Evolutionary conservation across 306 rosid genomes (phyloP), one percentile per base, ranked within the genome.

Genomic region (Sindora glabra): DNA sequence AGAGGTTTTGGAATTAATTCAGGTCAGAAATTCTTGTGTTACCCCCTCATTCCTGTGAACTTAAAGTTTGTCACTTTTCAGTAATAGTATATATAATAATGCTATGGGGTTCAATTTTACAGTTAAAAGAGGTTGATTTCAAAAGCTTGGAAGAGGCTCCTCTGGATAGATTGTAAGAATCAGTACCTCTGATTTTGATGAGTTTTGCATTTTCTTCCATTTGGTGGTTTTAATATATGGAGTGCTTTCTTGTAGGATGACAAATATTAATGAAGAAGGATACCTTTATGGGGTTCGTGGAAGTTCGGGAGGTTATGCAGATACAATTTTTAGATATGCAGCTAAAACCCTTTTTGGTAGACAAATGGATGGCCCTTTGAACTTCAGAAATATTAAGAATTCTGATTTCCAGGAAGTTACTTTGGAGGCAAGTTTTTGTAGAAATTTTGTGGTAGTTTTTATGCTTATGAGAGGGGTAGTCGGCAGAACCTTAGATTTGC

Each of bases 301-400:
- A 76, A 80, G 95, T 78, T 92, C 94, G 44, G 96, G 98, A 41
- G 96, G 98, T 63, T 92, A 92, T 76, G 96, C 89, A 3, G 94
- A 86, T 83, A 86, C 90, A 44, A 70, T 92, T 40, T 92, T 88
- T 59, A 75, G 82, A 60, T 69, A 81, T 72, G 96, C 90, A 50
- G 95, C 95, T 10, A 83, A 86, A 80, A 46, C 67, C 48, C 77
- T 92, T 21, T 88, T 85, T 70, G 96, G 90, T 62, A 86, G 70
- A 74, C 83, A 79, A 58, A 72, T 83, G 25, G 79, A 78, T 65
- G 96, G 82, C 61, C 90, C 96, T 63, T 71, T 88, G 67, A 84
- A 73, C 59, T 88, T 88, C 53, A 92, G 53, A 73, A 78, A 69
- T 45, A 78, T 86, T 27, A 71, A 69, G 76, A 88, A 92, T 68